A percentile compares a stretch with the other conserved stretches of the same genome.
phyloP scores from a whole-genome alignment of 768 basidiomycete species.

The Kwoniella sp. region DNA sequence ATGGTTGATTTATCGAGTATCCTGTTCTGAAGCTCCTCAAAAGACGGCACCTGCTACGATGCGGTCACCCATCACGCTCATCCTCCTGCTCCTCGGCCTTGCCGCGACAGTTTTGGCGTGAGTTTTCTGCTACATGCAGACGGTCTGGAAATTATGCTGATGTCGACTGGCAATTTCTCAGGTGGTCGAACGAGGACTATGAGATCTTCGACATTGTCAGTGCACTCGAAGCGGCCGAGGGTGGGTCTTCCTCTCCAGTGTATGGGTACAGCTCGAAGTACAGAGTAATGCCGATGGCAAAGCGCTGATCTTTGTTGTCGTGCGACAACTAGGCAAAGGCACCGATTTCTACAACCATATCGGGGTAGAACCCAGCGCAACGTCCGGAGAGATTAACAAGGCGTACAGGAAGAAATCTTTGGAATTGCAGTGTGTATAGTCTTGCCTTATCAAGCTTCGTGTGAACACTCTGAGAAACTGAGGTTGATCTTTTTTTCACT shows the following conservation, averaged over 20 bases:
- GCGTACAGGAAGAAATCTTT: conserved; percentile 92
- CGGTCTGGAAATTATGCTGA: not conserved
- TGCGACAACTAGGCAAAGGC: conserved; percentile 65
- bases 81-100: not conserved
- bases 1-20: no score
- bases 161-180: conserved; percentile 2
- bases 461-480: not conserved
- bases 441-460: not conserved
- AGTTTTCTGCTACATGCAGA: not conserved
- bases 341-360: conserved; percentile 97
- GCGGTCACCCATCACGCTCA: not conserved
- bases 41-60: not conserved
- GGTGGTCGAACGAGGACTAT: conserved; percentile 73
- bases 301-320: not conserved
- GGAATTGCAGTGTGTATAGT: conserved; percentile 74
- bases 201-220: conserved; percentile 94
- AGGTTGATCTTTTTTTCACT: not conserved
- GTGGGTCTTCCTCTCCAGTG: conserved; percentile 55
- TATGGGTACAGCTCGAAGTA: not conserved
- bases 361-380: conserved; percentile 72
- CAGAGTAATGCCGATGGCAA: no score
- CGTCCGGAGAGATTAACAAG: conserved; percentile 70
- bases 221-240: conserved; percentile 77
- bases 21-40: no score
- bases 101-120: conserved; percentile 8